Evolutionary conservation across 257 asterid genomes (phyloP).

Genomic region (Echium plantagineum): DNA sequence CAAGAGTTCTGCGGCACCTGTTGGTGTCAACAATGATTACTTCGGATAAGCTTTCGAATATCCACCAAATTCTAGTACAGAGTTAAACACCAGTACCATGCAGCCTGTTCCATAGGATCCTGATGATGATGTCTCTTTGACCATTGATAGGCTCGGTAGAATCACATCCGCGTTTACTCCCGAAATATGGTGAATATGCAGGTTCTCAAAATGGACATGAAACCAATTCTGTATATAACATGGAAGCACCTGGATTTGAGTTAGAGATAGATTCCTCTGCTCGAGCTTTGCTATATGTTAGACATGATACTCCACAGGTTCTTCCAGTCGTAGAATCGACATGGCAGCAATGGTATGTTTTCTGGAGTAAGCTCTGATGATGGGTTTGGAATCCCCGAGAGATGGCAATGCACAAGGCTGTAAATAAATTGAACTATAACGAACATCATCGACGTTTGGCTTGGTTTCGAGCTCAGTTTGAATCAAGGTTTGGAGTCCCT

Average conservation of each 20-base stretch:
- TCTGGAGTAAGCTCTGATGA: too few species aligned
- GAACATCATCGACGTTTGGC: too few species aligned
- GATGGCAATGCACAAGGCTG: too few species aligned
- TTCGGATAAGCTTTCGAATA: neutral
- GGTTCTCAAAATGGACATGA: slow-evolving; percentile 37
- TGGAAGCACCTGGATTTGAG: slow-evolving; percentile 18
- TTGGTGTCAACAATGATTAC: slow-evolving; percentile 19
- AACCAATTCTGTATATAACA: slow-evolving; percentile 24
- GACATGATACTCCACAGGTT: too few species aligned
- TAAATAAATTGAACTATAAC: too few species aligned
- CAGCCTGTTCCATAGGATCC: slow-evolving; percentile 33
- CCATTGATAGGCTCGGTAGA: slow-evolving; percentile 16
- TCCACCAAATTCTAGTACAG: slow-evolving; percentile 35
- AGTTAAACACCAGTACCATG: slow-evolving; percentile 34
- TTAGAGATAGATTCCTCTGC: too few species aligned
- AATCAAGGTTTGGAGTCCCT: too few species aligned
- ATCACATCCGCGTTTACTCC: slow-evolving; percentile 22
- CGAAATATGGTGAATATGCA: slow-evolving; percentile 29
- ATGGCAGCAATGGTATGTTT: too few species aligned
- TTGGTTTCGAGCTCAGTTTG: too few species aligned
- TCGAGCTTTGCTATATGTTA: too few species aligned
- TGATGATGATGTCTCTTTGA: slow-evolving; percentile 35
- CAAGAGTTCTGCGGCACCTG: slow-evolving; percentile 46
- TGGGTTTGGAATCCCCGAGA: too few species aligned
- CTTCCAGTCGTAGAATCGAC: too few species aligned